Base-by-base conservation (phyloP, 176 grass and related monocot genomes). In the Stipa capillata region DNA sequence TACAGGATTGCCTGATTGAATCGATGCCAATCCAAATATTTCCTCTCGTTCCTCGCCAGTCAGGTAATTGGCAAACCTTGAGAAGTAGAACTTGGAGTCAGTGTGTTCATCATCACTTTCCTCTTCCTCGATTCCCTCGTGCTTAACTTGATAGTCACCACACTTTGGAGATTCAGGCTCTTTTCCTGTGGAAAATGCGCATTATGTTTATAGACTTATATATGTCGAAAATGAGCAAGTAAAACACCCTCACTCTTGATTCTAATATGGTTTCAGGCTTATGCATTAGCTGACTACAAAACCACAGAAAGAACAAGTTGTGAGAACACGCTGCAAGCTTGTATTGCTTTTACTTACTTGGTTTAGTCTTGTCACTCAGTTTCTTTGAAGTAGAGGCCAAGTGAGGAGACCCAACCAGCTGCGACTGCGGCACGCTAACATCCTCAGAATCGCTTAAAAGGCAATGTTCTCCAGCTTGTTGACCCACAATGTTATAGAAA, bases 1-100 rank as follows among this genome's bases (percentile, higher is more conserved):
- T 21, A 70, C 69, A n/a, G 83, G 90, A 52, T 84, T 89, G 27
- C 76, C 62, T 18, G 61, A 41, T 69, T 61, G 69, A 77, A 82
- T 58, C 8, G 84, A 51, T 39, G 11, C 48, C 69, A 86, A 44
- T 58, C 48, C 27, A 9, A 37, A 33, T 75, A 84, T 87, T 43
- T 88, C 63, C 23, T 79, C 73, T 23, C 36, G n/a, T 41, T 83
- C 85, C 28, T 68, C 32, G n/a, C 13, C 27, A 31, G 15, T 72
- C 10, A 78, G 52, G 49, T 50, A 17, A 36, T 6, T 62, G 18
- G 76, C 70, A 75, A 76, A 51, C 75, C 61, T 82, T 20, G 51
- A 80, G 71, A 56, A 83, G 55, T 73, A 81, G 31, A n/a, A 5
- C 15, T 28, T 20, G 55, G 37, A 67, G 23, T 33, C 43, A 15